Evolutionary conservation across 768 basidiomycete genomes (phyloP), one percentile per base, ranked within the genome.

Genomic region (Lentinus tigrinus): DNA sequence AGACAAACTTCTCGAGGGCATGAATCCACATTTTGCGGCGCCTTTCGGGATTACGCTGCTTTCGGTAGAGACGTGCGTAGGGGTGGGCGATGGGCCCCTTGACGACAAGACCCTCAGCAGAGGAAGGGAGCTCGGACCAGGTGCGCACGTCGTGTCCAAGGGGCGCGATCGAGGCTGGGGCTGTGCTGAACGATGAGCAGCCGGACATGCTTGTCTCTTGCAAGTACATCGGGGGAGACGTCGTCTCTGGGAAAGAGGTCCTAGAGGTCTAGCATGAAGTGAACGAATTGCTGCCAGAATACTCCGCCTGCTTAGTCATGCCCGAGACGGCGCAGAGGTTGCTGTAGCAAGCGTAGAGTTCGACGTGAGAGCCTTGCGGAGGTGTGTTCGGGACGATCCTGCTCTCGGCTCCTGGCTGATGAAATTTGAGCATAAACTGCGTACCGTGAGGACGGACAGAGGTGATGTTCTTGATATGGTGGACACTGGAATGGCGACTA

Each of bases 1-100:
- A 91, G 24, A 91, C 75, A 13, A 77, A 77, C 67, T 89, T 89
- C 71, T 91, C 89, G 56, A 89, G 80, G 1, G 84, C 82, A 60
- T 89, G 89, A 47, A 85, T 87, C 89, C 89, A 91, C 16, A 88
- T 87, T 66, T 84, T 87, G n/a, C 88, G 80, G 3, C 85, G 82
- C 71, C 89, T 89, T 13, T 55, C 60, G 5, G 80, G 76, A 47
- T 80, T 80, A 43, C 83, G 84, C 56, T 69, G 65, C 67, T 84
- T 85, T 3, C 85, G 84, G 61, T 83, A 81, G 10, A 89, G 78
- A 54, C 88, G 83, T 5, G 88, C 85, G 60, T 89, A 89, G 0
- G 88, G 88, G 59, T 88, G 87, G 0, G 80, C 73, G 55, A 88
- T 78, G 57, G 72, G 52, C 47, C 50, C 51, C 46, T 57, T 27